Evolutionary conservation across 257 asterid species (phyloP).

Genomic region (Solanum gracilifrons): DNA sequence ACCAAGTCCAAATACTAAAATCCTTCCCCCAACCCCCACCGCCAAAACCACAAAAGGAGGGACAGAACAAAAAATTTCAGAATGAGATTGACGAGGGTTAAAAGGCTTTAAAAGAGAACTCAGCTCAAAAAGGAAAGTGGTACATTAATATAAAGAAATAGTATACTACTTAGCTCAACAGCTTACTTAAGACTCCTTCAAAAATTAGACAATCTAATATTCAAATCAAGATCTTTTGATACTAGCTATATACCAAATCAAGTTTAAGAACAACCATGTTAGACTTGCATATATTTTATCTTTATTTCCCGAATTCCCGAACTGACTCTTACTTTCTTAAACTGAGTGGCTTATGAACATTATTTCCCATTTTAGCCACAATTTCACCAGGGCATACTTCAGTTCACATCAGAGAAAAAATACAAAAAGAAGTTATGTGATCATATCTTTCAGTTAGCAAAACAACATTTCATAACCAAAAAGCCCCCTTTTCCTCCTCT

Average conservation of each 20-base stretch:
- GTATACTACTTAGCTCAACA: not conserved
- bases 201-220: not conserved
- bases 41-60: not conserved
- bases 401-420: not conserved
- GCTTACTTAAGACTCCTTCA: not conserved
- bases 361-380: not conserved
- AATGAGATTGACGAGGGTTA: not conserved
- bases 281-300: not conserved
- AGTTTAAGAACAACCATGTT: not conserved
- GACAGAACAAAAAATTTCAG: not conserved
- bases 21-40: not conserved
- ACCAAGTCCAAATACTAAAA: not conserved
- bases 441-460: not conserved
- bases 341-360: not conserved
- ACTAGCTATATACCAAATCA: not conserved
- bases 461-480: not conserved
- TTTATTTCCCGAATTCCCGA: not conserved
- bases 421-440: not conserved
- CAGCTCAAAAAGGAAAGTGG: not conserved
- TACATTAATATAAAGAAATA: not conserved
- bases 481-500: not conserved
- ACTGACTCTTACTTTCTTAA: not conserved
- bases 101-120: not conserved
- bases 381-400: not conserved
- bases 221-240: not conserved